Percentiles rank a stretch among this genome's conserved stretches.
Evolutionary conservation across 805 yeast genomes (phyloP).

Genomic region (Hanseniaspora pseudoguilliermondii): DNA sequence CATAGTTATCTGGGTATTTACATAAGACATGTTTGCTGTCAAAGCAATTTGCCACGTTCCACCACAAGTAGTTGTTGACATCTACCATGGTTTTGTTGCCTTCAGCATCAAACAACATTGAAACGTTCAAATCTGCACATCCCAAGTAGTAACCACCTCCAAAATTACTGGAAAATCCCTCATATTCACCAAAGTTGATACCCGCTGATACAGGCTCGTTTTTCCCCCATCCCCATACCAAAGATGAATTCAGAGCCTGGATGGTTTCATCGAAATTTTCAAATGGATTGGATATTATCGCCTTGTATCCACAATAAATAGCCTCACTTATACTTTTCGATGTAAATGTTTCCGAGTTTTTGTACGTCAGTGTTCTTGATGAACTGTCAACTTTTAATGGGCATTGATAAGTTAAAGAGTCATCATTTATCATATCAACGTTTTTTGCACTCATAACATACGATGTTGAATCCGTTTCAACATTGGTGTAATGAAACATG

Average conservation of each 20-base stretch:
- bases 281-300: slow-evolving; percentile 39
- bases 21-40: slow-evolving; percentile 44
- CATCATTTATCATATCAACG: neutral
- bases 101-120: slow-evolving; percentile 23
- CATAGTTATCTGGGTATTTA: slow-evolving; percentile 26
- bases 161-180: slow-evolving; percentile 13
- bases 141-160: slow-evolving; percentile 6
- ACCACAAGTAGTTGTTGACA: slow-evolving; percentile 31
- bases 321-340: slow-evolving; percentile 25
- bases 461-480: neutral
- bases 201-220: slow-evolving; percentile 34
- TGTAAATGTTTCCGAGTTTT: neutral
- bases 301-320: slow-evolving; percentile 50
- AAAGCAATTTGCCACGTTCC: slow-evolving; percentile 61
- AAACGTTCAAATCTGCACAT: slow-evolving; percentile 13
- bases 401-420: neutral
- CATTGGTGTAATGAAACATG: neutral
- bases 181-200: slow-evolving; percentile 17
- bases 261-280: slow-evolving; percentile 23
- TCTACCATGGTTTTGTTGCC: slow-evolving; percentile 34
- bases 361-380: neutral
- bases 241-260: slow-evolving; percentile 25
- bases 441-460: neutral
- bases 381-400: neutral
- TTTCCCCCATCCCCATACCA: slow-evolving; percentile 65